These are phyloP conservation scores for Hirsutella thompsonii DNA, from an alignment of 2,329 filamentous ascomycete species.

Conservation along the genomic window DNA sequence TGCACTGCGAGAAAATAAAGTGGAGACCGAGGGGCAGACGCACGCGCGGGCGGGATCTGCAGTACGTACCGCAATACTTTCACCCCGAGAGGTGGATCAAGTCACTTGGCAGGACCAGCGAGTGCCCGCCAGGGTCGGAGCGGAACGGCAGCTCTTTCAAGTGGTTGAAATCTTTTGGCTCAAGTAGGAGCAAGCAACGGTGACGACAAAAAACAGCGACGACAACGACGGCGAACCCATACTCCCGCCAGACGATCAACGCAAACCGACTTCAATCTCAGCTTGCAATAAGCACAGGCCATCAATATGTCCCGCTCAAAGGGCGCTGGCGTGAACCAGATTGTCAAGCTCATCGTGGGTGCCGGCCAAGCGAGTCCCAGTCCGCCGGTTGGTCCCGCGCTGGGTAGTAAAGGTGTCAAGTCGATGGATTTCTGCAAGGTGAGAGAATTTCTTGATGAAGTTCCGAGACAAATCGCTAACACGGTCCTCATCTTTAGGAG, in stretches of 20 bases:
- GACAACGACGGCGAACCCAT: no score
- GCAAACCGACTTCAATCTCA: background rate
- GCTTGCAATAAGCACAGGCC: background rate
- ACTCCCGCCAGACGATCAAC: background rate
- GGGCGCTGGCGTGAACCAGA: conserved; percentile 43
- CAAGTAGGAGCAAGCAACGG: background rate
- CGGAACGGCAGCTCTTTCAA: no score
- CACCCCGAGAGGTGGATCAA: no score
- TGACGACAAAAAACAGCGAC: no score
- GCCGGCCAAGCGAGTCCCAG: conserved; percentile 90
- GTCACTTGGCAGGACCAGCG: no score
- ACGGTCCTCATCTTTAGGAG: conserved; percentile 45
- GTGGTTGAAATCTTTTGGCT: background rate
- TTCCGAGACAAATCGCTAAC: conserved; percentile 5
- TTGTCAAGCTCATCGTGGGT: conserved; percentile 96
- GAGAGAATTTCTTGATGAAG: background rate
- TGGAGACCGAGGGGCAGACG: background rate
- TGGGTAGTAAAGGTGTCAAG: conserved; percentile 96
- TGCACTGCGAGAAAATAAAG: background rate
- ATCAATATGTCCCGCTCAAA: conserved; percentile 38
- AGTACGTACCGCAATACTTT: no score
- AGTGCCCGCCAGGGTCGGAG: no score
- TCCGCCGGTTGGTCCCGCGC: conserved; percentile 87
- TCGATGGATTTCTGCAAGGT: conserved; percentile 99
- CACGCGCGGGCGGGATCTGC: no score